Conservation (phyloP, 495 filamentous ascomycete genomes). For the Pyrenopolyporus hunteri region DNA sequence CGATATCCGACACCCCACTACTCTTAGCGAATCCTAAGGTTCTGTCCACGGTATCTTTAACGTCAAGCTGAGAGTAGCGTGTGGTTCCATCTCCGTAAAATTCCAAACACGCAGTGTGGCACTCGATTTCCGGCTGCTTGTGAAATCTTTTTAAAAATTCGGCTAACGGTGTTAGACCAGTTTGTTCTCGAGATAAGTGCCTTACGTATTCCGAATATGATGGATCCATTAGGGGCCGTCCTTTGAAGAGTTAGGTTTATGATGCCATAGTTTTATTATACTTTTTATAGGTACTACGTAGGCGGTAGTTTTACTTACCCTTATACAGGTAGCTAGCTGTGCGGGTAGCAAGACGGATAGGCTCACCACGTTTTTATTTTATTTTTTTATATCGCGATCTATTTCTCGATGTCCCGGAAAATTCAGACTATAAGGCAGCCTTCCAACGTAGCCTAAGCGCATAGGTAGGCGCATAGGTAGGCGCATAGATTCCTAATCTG, state of each 20-base stretch:
- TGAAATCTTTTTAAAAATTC: neutral
- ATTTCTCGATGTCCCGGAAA: too few species aligned
- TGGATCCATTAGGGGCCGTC: neutral
- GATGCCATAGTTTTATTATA: neutral
- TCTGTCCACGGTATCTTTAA: neutral
- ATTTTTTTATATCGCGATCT: too few species aligned
- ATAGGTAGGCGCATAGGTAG: too few species aligned
- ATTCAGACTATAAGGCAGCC: too few species aligned
- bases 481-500: too few species aligned
- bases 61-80: neutral
- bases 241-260: neutral
- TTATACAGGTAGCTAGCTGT: too few species aligned
- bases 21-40: neutral
- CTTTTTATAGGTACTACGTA: too few species aligned
- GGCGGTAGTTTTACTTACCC: too few species aligned
- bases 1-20: neutral
- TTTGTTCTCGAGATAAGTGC: neutral
- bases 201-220: conserved; percentile 4
- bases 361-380: too few species aligned
- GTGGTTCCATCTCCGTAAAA: conserved; percentile 6
- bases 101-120: neutral
- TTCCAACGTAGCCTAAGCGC: too few species aligned
- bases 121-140: neutral
- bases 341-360: too few species aligned
- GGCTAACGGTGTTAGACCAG: neutral